These are phyloP conservation scores for Penicillium psychrosexuale DNA, from an alignment of 2,329 filamentous ascomycete genomes.

Conservation along the genomic window DNA sequence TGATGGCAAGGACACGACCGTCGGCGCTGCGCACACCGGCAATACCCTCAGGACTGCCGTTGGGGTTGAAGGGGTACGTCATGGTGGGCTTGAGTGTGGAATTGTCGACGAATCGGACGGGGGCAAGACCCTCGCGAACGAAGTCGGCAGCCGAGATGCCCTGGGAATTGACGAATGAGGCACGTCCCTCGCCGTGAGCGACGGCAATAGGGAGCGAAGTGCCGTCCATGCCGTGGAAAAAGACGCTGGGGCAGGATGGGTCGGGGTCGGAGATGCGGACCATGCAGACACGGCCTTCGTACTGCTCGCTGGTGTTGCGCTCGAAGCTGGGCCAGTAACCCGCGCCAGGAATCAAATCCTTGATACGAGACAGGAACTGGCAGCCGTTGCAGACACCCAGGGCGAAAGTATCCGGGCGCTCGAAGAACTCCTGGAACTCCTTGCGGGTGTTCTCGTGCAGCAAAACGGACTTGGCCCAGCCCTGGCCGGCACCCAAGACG, in stretches of 20 bases:
- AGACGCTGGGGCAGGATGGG: slow-evolving; percentile 64
- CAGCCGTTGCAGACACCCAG: slow-evolving; percentile 97
- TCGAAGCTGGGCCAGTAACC: slow-evolving; percentile 81
- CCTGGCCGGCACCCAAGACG: slow-evolving; percentile 88
- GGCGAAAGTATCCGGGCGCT: slow-evolving; percentile 81
- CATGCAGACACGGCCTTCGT: slow-evolving; percentile 86
- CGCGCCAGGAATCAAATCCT: slow-evolving; percentile 81
- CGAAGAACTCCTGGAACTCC: slow-evolving; percentile 83
- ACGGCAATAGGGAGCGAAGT: slow-evolving; percentile 80
- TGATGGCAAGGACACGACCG: slow-evolving; percentile 79
- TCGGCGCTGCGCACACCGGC: slow-evolving; percentile 74
- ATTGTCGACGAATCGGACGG: slow-evolving; percentile 85
- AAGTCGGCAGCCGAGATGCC: slow-evolving; percentile 49
- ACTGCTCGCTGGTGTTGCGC: slow-evolving; percentile 79
- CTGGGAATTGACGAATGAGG: slow-evolving; percentile 60
- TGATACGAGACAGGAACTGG: slow-evolving; percentile 84
- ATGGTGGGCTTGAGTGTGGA: slow-evolving; percentile 66
- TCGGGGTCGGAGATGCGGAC: slow-evolving; percentile 68
- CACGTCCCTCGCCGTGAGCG: slow-evolving; percentile 87
- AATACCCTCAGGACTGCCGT: slow-evolving; percentile 77
- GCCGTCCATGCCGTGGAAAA: slow-evolving; percentile 83
- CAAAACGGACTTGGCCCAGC: slow-evolving; percentile 92
- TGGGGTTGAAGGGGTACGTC: slow-evolving; percentile 84
- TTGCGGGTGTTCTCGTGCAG: slow-evolving; percentile 71
- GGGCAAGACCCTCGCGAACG: slow-evolving; percentile 65